phyloP scores from a whole-genome alignment of 1,284 basidiomycete species.

The Fomitopsis pinicola region DNA sequence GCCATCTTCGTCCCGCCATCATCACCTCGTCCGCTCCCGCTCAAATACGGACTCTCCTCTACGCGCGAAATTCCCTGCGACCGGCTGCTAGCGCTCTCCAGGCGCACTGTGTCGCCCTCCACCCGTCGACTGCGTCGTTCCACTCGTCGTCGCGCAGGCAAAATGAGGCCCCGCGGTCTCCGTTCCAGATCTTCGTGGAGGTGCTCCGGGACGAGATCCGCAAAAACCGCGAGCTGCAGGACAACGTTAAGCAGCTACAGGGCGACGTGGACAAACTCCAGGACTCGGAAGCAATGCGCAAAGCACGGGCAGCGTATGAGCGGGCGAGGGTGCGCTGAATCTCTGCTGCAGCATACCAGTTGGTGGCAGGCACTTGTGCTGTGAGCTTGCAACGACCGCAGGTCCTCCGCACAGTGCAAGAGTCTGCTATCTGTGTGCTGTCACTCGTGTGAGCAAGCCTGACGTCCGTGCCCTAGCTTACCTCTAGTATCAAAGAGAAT shows the following conservation, averaged over 20 bases:
- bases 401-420: not conserved
- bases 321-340: constrained; percentile 73
- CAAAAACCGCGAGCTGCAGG: constrained; percentile 93
- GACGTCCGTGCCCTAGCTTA: constrained; percentile 48
- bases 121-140: constrained; percentile 38
- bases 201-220: constrained; percentile 88
- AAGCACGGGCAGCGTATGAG: constrained; percentile 88
- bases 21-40: constrained; percentile 23
- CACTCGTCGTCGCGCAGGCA: constrained; percentile 61
- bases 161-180: constrained; percentile 79
- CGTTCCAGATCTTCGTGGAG: constrained; percentile 95
- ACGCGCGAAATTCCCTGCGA: constrained; percentile 14
- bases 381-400: not conserved
- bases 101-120: constrained; percentile 14
- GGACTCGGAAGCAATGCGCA: constrained; percentile 96
- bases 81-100: constrained; percentile 10
- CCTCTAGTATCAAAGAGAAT: constrained; percentile 96
- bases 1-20: constrained; percentile 24
- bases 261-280: constrained; percentile 97
- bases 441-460: no score
- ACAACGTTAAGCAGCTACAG: constrained; percentile 95
- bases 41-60: constrained; percentile 21
- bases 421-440: not conserved
- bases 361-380: constrained; percentile 3
- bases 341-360: constrained; percentile 2